Conservation (phyloP, 176 grass and related monocot species). For the Lolium multiflorum region DNA sequence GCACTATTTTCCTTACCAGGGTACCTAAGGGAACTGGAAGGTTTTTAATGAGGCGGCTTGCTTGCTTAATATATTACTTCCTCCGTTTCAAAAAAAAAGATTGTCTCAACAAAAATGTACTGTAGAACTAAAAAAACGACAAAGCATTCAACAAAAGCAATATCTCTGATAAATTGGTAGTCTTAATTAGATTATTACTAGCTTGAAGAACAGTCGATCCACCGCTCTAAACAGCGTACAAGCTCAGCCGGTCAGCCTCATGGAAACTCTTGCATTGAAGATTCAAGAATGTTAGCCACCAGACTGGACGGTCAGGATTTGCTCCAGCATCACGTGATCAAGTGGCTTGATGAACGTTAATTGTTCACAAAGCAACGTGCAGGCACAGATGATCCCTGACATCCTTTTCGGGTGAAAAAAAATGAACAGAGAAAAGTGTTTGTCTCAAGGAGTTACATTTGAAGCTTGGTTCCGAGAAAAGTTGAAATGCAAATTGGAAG, state of each 20-base stretch:
- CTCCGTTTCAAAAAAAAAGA: too few species aligned
- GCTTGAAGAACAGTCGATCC: not conserved
- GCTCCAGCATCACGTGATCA: not conserved
- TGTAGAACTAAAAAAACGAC: not conserved
- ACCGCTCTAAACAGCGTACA: not conserved
- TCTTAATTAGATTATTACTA: not conserved
- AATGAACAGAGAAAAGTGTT: not conserved
- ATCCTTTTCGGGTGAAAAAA: not conserved
- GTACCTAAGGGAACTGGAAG: too few species aligned
- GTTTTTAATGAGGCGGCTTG: too few species aligned
- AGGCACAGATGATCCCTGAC: conserved; percentile 2
- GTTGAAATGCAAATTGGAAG: not conserved
- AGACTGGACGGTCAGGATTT: conserved; percentile 23
- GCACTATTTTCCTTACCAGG: too few species aligned
- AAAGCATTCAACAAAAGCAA: not conserved
- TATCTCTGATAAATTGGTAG: not conserved
- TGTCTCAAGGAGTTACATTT: not conserved
- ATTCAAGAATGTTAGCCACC: not conserved
- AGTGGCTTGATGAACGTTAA: not conserved
- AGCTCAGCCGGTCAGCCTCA: too few species aligned
- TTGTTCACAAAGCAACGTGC: not conserved
- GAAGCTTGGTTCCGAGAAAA: not conserved
- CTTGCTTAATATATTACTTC: too few species aligned
- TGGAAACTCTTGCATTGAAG: not conserved
- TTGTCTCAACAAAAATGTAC: not conserved